Base-by-base conservation (phyloP, 225 moss, liverwort and hornwort genomes). In the Antitrichia curtipendula region DNA sequence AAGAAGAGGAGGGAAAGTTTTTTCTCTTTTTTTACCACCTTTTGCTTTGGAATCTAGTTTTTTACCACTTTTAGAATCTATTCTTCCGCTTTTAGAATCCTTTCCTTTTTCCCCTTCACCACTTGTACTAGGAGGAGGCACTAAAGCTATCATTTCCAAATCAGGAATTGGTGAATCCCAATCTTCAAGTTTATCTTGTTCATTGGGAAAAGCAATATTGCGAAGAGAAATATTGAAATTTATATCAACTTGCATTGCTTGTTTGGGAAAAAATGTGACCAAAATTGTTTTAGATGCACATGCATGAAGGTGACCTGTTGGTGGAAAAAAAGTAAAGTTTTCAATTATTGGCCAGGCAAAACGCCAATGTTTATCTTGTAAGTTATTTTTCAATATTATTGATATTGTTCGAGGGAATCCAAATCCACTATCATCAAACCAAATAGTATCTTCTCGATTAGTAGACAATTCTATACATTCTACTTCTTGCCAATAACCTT, bases 401-500 rank as follows among this genome's bases (percentile, higher is more conserved):
- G 92, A 86, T 49, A 92, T 83, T 12, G 89, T 90, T 62, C 21
- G 72, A 20, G 92, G 88, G 18, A 88, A 81, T 34, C 94, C 92
- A 82, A 88, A 90, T 10, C 97, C 95, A 34, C 90, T 90, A 75
- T 97, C 97, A 70, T 93, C 87, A 80, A 91, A 96, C 96, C 95
- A 97, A 77, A 98, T 91, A 21, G 86, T 79, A 71, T 97, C 94
- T 59, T 90, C 91, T 61, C 52, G 89, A 49, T 96, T 92, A 58
- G 88, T 88, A 16, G 93, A 92, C 22, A 97, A 92, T 24, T 93
- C 94, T 64, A 95, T 82, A 53, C 95, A 97, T 86, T 97, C 97
- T 74, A 98, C 93, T 85, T 95, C 96, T 49, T 96, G 92, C 91
- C 92, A 92, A 69, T 97, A 97, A 13, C 97, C 95, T 91, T 98